Conservation (phyloP, 768 basidiomycete genomes). For the Phaffia tasmanica region DNA sequence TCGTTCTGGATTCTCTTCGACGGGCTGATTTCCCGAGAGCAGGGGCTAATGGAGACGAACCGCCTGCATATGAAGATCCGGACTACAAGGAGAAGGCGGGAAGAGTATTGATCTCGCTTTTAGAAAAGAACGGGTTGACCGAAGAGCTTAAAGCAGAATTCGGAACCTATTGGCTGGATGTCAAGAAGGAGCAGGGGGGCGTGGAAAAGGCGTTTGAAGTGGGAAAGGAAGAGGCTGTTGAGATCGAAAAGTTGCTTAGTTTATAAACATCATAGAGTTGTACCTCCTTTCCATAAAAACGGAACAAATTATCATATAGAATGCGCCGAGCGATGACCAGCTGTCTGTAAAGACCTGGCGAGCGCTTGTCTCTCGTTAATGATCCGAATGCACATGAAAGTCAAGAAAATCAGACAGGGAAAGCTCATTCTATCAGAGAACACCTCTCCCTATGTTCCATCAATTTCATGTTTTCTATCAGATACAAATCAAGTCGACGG, state of each 20-base stretch:
- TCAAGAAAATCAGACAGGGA: too few relatives aligned
- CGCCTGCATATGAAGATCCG: slow-evolving; percentile 26
- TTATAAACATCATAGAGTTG: not conserved
- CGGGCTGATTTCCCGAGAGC: not conserved
- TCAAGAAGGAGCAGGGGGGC: slow-evolving; percentile 21
- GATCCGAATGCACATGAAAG: too few relatives aligned
- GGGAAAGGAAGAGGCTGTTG: slow-evolving; percentile 10
- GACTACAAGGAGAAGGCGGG: slow-evolving; percentile 29
- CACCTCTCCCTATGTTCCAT: too few relatives aligned
- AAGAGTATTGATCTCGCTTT: slow-evolving; percentile 24
- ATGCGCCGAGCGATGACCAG: too few relatives aligned
- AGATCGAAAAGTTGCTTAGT: slow-evolving; percentile 12
- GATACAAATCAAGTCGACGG: too few relatives aligned
- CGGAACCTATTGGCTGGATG: slow-evolving; percentile 2
- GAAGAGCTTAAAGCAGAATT: slow-evolving; percentile 25
- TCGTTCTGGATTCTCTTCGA: too few relatives aligned
- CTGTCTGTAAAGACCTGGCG: too few relatives aligned
- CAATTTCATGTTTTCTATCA: too few relatives aligned
- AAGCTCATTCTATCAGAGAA: too few relatives aligned
- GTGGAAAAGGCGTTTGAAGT: slow-evolving; percentile 22
- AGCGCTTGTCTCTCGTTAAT: too few relatives aligned
- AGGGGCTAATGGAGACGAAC: slow-evolving; percentile 19
- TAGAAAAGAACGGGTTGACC: slow-evolving; percentile 21
- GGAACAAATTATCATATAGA: too few relatives aligned
- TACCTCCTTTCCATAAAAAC: too few relatives aligned